Base-by-base conservation (phyloP, 2,329 filamentous ascomycete species). In the Fusarium sp. region DNA sequence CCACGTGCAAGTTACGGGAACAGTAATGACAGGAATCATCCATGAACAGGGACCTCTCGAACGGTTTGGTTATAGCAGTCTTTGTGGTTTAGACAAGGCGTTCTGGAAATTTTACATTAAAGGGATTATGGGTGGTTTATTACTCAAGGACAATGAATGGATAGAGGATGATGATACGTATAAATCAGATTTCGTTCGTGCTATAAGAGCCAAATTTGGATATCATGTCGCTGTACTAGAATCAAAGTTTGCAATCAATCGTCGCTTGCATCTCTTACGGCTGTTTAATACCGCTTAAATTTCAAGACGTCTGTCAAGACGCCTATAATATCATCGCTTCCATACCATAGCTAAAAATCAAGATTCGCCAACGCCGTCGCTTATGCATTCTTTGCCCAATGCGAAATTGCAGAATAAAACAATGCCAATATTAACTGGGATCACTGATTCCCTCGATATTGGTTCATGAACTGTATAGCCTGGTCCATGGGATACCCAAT, bases 401-500 rank as follows among this genome's bases (percentile, higher is more conserved):
- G 50, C 51, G 38, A 44, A 57, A 62, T 56, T 44, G 33, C 33
- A 58, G 65, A 70, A 60, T 31, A 53, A 53, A 55, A 52, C 42
- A 63, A 26, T 26, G 52, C 55, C 53, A 52, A 42, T 64, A 52
- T 46, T 59, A 45, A 33, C 22, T 36, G 55, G 51, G 36, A 28
- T 77, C 47, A 76, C 68, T 72, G 70, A 49, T 57, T 70, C 56
- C 73, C 72, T 73, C 77, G 84, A 62, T 84, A 86, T 57, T 88
- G 84, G 71, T 92, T 89, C 83, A 97, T 87, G 52, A 97, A 86
- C 56, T 88, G 85, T 24, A 93, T 87, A n/a, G 93, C 92, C 76
- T 97, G 91, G 62, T 97, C 93, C 65, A 94, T 87, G 11, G 91
- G 89, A 75, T 97, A 98, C 0, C 95, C 95, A 73, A 98, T 93